Evolutionary conservation across 108 stramenopile species (phyloP), one percentile per base, ranked within the genome.

Genomic region (Chaetoceros tenuissimus): DNA sequence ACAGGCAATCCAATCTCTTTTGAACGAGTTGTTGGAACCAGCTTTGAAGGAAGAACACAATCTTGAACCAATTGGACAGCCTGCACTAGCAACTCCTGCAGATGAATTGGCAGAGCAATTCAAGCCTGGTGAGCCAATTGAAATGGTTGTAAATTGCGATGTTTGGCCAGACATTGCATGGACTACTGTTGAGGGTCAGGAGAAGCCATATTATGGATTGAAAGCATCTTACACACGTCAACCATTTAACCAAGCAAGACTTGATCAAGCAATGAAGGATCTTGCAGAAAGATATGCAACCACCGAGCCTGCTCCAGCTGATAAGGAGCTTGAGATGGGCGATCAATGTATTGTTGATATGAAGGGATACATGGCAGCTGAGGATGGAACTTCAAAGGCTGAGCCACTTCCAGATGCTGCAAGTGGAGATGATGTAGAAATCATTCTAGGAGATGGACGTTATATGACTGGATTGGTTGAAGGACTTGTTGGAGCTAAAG

Each of bases 391-490:
- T n/a, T 53, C 53, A 31, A 92, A 88, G 70, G 91, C 86, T 19
- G 87, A 87, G 48, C 78, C 81, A 45, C 63, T 92, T 50, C 87
- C 90, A 20, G 75, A 86, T 59, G 91, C 86, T 3, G 91, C 91
- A 24, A 77, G 75, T 52, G 91, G 91, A 53, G 91, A 93, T 56
- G 64, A 74, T 49, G 87, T 93, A 18, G 91, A 93, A 57, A 75
- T 93, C 13, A 58, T 93, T 53, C 63, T 93, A 48, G 85, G 85
- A 23, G 55, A 63, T 27, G 91, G 91, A n/a, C 71, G 84, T 47
- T 93, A 93, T 68, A 93, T 93, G 91, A 75, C 74, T 26, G 91
- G 87, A 21, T 59, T 92, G 22, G 89, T 92, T 19, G 89, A 87
- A 62, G 89, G 89, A 40, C 62, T 92, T 44, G 74, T 84, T 47